Evolutionary conservation across 2,329 filamentous ascomycete genomes (phyloP).

Genomic region (Aspergillus pseudonomiae): DNA sequence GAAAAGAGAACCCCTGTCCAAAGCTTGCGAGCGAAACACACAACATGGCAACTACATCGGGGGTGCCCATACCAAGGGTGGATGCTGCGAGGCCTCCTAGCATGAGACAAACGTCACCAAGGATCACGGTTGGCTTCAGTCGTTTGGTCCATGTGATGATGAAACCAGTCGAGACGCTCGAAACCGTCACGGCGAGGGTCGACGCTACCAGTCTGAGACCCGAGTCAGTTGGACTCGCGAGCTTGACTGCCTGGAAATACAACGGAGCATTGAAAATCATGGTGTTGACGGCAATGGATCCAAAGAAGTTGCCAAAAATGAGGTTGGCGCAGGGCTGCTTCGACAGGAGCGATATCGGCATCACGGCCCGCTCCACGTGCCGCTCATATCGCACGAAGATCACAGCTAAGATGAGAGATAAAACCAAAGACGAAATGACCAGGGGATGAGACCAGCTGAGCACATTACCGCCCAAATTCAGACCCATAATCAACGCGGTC

Average conservation of each 20-base stretch:
- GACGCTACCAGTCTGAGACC: slow-evolving; percentile 72
- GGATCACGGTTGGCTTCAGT: slow-evolving; percentile 61
- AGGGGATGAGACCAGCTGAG: slow-evolving; percentile 55
- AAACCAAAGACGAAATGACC: slow-evolving; percentile 51
- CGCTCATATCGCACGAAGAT: slow-evolving; percentile 47
- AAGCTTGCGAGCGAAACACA: slow-evolving; percentile 60
- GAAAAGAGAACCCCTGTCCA: slow-evolving; percentile 67
- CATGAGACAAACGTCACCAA: slow-evolving; percentile 55
- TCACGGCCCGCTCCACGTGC: slow-evolving; percentile 51
- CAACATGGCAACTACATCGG: slow-evolving; percentile 57
- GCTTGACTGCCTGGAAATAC: slow-evolving; percentile 75
- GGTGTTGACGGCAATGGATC: slow-evolving; percentile 52
- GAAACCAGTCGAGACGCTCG: slow-evolving; percentile 63
- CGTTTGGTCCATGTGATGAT: slow-evolving; percentile 62
- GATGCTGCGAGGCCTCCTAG: slow-evolving; percentile 56
- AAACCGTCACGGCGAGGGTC: slow-evolving; percentile 57
- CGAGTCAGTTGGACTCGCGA: slow-evolving; percentile 69
- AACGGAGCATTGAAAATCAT: slow-evolving; percentile 73
- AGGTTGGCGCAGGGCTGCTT: slow-evolving; percentile 52
- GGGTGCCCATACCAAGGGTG: slow-evolving; percentile 55
- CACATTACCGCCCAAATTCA: slow-evolving; percentile 58
- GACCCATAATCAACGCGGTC: slow-evolving; percentile 52
- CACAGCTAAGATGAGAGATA: slow-evolving; percentile 42
- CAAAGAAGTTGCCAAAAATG: slow-evolving; percentile 57
- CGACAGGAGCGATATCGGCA: slow-evolving; percentile 53